Percentiles rank a stretch among this genome's conserved stretches.
phyloP scores from a whole-genome alignment of 2,329 filamentous ascomycete species.

The Pseudogymnoascus sp. region DNA sequence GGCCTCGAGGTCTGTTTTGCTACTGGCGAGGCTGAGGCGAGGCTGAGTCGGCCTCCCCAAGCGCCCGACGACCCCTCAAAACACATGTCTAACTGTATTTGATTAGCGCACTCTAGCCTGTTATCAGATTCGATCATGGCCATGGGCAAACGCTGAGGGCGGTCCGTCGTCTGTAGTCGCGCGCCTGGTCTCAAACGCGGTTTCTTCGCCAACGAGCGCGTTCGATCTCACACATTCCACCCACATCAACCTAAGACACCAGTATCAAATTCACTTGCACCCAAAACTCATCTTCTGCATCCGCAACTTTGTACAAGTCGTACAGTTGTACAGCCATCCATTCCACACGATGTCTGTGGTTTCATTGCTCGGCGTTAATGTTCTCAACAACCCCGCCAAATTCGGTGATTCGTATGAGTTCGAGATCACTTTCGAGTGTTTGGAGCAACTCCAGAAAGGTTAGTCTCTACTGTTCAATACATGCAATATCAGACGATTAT shows the following conservation, averaged over 20 bases:
- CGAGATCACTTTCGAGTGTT: constrained; percentile 97
- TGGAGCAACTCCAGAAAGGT: constrained; percentile 92
- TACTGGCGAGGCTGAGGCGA: background rate
- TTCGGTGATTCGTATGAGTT: constrained; percentile 93
- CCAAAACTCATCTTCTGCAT: constrained; percentile 19
- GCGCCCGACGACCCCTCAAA: background rate
- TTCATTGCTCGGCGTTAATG: constrained; percentile 87
- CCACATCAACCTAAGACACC: constrained; percentile 13
- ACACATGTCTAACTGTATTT: background rate
- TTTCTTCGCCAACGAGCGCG: constrained; percentile 9
- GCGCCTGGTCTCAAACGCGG: constrained; percentile 5
- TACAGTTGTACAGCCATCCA: constrained; percentile 8
- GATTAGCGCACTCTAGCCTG: background rate
- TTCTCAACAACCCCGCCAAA: constrained; percentile 92
- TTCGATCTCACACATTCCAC: constrained; percentile 7
- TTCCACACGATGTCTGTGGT: constrained; percentile 76
- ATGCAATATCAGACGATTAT: constrained; percentile 9
- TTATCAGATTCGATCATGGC: constrained; percentile 5
- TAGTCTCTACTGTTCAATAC: constrained; percentile 19
- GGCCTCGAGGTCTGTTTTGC: background rate
- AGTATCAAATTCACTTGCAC: constrained; percentile 14
- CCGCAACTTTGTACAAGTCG: constrained; percentile 10
- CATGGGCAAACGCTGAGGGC: constrained; percentile 1
- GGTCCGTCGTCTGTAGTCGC: background rate
- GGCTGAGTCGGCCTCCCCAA: background rate